A percentile compares a stretch with the other conserved stretches of the same genome.
phyloP scores from a whole-genome alignment of 1,284 basidiomycete species.

The Xerocomus minutiporus region DNA sequence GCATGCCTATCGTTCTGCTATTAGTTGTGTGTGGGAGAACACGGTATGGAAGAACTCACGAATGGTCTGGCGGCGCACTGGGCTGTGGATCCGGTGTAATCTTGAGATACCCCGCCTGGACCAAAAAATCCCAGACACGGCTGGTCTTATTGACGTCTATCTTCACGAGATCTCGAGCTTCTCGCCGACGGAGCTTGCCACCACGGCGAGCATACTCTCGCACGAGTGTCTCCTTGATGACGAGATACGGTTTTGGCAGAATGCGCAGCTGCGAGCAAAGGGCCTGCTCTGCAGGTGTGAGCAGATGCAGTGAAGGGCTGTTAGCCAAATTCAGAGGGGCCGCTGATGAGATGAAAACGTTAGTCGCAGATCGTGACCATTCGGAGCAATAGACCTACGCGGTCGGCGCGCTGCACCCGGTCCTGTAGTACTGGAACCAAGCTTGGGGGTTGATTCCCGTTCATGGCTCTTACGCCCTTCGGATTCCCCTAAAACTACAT shows the following conservation, averaged over 20 bases:
- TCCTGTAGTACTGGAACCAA: constrained; percentile 33
- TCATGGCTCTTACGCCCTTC: constrained; percentile 57
- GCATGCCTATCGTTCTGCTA: constrained; percentile 12
- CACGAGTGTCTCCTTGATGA: constrained; percentile 88
- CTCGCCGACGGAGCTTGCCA: constrained; percentile 78
- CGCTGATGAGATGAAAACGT: constrained; percentile 36
- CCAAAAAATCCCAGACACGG: constrained; percentile 85
- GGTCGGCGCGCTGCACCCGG: constrained; percentile 43
- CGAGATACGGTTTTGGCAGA: constrained; percentile 86
- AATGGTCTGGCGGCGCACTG: constrained; percentile 17
- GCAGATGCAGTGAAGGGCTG: constrained; percentile 80
- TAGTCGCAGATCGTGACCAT: not conserved
- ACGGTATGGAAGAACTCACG: constrained; percentile 9
- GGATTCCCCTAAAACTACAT: constrained; percentile 35
- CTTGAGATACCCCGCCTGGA: constrained; percentile 70
- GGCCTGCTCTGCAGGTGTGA: constrained; percentile 79
- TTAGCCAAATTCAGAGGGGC: constrained; percentile 83
- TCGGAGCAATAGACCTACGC: constrained; percentile 35
- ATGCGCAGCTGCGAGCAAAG: constrained; percentile 88
- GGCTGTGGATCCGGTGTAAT: constrained; percentile 46
- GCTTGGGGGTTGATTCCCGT: constrained; percentile 54
- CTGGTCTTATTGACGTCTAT: constrained; percentile 91
- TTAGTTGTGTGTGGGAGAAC: not conserved
- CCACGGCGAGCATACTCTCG: constrained; percentile 88
- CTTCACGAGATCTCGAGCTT: constrained; percentile 84